Percentiles rank a stretch among this genome's conserved stretches.
These are phyloP conservation scores for Artemisia annua DNA, from an alignment of 129 eudicot genomes.

Conservation along the genomic window DNA sequence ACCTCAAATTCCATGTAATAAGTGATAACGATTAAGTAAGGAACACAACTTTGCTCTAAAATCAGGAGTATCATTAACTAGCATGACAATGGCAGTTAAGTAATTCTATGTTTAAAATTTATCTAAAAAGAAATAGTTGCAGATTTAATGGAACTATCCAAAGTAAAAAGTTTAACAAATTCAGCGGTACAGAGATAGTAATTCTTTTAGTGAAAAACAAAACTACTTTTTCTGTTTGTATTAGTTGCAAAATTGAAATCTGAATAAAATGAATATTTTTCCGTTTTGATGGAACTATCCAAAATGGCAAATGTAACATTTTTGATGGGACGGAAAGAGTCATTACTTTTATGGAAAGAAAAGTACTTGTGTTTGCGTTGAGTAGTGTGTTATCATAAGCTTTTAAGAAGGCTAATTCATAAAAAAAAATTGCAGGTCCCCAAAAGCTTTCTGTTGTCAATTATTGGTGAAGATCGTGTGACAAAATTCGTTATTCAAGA, in stretches of 20 bases:
- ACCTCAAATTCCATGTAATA: conserved; percentile 16
- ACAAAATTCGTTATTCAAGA: conserved; percentile 76
- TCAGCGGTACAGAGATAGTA: background rate
- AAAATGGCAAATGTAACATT: too few species aligned
- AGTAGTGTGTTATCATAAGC: conserved; percentile 8
- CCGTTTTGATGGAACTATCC: too few species aligned
- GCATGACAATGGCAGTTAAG: background rate
- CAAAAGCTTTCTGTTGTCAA: conserved; percentile 58
- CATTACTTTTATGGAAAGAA: too few species aligned
- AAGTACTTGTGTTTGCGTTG: background rate
- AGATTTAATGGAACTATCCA: background rate
- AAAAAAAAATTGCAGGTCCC: conserved; percentile 65
- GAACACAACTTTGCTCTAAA: background rate
- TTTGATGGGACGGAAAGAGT: too few species aligned
- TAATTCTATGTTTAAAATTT: conserved; percentile 4
- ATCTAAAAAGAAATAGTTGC: background rate
- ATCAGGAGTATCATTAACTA: background rate
- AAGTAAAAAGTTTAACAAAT: background rate
- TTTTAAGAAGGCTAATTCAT: conserved; percentile 15
- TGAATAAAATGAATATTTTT: too few species aligned
- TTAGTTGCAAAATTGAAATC: background rate
- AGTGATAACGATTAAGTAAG: too few species aligned
- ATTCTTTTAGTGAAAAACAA: background rate
- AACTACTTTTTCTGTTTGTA: background rate
- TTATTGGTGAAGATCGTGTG: conserved; percentile 80